Evolutionary conservation across 1,284 basidiomycete species (phyloP).

Genomic region (Cutaneotrichosporon sp.): DNA sequence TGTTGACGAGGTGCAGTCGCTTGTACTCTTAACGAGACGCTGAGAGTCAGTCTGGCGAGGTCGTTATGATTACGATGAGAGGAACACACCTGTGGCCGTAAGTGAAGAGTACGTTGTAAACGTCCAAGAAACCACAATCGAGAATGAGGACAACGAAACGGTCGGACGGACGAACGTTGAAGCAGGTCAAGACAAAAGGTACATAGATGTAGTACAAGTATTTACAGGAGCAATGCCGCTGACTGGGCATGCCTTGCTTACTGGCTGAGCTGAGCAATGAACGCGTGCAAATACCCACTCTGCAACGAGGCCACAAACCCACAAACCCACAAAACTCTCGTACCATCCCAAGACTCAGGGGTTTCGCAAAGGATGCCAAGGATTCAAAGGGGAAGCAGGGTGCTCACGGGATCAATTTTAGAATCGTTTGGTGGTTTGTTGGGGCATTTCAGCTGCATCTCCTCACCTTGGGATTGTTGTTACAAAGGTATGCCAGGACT

Average conservation of each 20-base stretch:
- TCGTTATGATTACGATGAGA: neutral
- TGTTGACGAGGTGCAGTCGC: neutral
- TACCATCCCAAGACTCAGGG: slow-evolving; percentile 1
- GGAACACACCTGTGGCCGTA: neutral
- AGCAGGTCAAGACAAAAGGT: neutral
- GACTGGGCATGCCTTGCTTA: no score
- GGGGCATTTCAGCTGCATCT: no score
- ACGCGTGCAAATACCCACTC: neutral
- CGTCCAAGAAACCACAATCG: neutral
- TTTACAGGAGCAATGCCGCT: no score
- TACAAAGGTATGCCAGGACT: no score
- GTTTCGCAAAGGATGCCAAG: neutral
- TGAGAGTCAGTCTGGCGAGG: neutral
- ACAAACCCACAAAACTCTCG: neutral
- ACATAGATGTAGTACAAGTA: no score
- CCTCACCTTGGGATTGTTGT: no score
- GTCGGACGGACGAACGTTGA: neutral
- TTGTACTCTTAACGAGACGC: neutral
- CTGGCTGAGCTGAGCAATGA: no score
- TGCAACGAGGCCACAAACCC: no score
- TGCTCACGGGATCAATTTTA: no score
- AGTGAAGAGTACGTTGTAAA: neutral
- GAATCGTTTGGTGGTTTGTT: no score
- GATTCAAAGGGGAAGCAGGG: neutral
- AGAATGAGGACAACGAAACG: no score